Base-by-base conservation (phyloP, 805 yeast genomes). In the Ogataea philodendri region DNA sequence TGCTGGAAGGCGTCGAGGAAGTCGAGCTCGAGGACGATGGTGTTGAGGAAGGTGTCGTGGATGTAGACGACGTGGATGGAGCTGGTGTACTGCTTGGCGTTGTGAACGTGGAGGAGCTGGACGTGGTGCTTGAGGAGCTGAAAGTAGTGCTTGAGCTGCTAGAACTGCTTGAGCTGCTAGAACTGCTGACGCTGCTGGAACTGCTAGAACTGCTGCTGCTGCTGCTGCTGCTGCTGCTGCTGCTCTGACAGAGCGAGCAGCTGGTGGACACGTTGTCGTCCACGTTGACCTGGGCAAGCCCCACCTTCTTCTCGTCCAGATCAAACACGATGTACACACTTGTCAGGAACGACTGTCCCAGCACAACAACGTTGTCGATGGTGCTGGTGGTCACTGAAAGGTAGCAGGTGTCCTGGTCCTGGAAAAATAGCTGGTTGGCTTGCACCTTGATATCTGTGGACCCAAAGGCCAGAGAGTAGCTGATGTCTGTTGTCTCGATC, bases 301-400 rank as follows among this genome's bases (percentile, higher is more conserved):
- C 76, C 23, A 82, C 63, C 48, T 74, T 67, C 30, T 59, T 60
- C 50, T 71, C 71, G 20, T 77, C 84, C 33, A 79, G 59, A 55
- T 83, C 82, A 56, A 72, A 79, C 10, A 79, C 85, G 17, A 77
- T 67, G 55, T 80, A 82, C 2, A 81, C 79, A 39, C 73, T 69
- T 35, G 84, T 66, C 44, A 84, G 59, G 52, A 83, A 73, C 29
- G 73, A 70, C 52, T 81, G 88, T 8, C 93, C 93, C 22, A 84
- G 63, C 36, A 79, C 66, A 11, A 62, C 51, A 10, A 38, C 14
- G 25, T 42, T 37, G 24, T 49, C 55, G 2, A 35, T 6, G 1
- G 37, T 46, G 9, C 47, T 46, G n/a, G 41, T 39, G 3, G 24
- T 11, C 23, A 55, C 15, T 7, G 49, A 35, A 7, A 54, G 38